Evolutionary conservation across 1,284 basidiomycete species (phyloP).

Genomic region (Ceratobasidium sp.): DNA sequence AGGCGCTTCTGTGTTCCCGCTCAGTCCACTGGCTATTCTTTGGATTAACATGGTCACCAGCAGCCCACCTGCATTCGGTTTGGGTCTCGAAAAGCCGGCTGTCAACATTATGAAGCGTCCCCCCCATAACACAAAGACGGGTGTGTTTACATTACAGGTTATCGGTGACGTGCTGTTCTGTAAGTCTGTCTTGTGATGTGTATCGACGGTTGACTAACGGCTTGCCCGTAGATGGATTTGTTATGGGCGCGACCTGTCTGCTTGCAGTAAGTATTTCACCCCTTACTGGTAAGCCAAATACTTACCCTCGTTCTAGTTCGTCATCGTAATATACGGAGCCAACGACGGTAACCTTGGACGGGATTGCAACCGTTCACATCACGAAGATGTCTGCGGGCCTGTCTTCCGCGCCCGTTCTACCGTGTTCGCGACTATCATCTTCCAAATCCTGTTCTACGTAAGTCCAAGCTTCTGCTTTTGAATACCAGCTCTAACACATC

Average conservation of each 20-base stretch:
- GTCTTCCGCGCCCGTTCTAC: constrained; percentile 64
- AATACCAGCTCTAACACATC: background rate
- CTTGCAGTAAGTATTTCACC: constrained; percentile 32
- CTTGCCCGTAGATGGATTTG: constrained; percentile 58
- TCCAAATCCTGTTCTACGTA: constrained; percentile 54
- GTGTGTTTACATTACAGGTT: constrained; percentile 60
- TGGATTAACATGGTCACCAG: constrained; percentile 53
- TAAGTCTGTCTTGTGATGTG: background rate
- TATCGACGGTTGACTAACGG: background rate
- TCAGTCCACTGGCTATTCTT: constrained; percentile 69
- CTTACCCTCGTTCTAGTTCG: constrained; percentile 48
- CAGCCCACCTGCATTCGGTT: constrained; percentile 63
- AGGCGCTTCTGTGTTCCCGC: constrained; percentile 67
- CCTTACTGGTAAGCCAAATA: background rate
- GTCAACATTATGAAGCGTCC: constrained; percentile 64
- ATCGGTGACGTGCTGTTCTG: constrained; percentile 61
- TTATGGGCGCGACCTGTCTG: constrained; percentile 65
- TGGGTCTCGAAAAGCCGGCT: constrained; percentile 66
- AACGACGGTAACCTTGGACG: constrained; percentile 57
- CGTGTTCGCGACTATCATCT: constrained; percentile 61
- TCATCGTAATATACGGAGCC: constrained; percentile 62
- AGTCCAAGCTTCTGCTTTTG: background rate
- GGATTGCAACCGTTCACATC: constrained; percentile 56
- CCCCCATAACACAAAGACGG: constrained; percentile 58
- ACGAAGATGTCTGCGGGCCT: constrained; percentile 48